Base-by-base conservation (phyloP, 2,329 filamentous ascomycete species). In the Thielaviopsis euricoi region DNA sequence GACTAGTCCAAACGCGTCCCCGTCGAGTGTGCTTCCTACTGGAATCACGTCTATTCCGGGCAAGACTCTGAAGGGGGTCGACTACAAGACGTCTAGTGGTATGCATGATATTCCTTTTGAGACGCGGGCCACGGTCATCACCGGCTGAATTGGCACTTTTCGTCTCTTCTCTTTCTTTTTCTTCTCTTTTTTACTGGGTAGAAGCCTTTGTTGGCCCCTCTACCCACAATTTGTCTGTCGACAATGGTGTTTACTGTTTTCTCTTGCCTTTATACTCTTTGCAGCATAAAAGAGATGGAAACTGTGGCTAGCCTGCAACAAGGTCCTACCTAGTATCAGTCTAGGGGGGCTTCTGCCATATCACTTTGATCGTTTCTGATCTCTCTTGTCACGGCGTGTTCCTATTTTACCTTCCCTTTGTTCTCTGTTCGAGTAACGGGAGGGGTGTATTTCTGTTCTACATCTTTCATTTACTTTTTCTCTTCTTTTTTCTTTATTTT, bases 1-100 rank as follows among this genome's bases (percentile, higher is more conserved):
- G 29, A 71, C 76, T 48, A 71, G 74, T 15, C 70, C 77, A 51
- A 65, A 69, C 59, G 75, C 79, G 62, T 67, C 71, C 56, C 68
- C 74, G 19, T 37, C 59, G 26, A 37, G 40, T 51, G 29, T 54
- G 2, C 37, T 61, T 19, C 54, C 59, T 12, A 58, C 53, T 25
- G 56, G 53, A 22, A 56, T 58, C 17, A 33, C 52, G 15, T 23
- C 43, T 13, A 21, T 57, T 17, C 26, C 51, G 33, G 52, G 26
- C 23, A 53, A 60, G 55, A 50, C 26, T n/a, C 23, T 58, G 19
- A 60, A 56, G 22, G 48, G 55, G 37, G 55, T 48, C 13, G 52
- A 57, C 21, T 58, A 55, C 37, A 43, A 48, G 17, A 17, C 52
- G 3, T 26, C 57, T n/a, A 54, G 37, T n/a, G 37, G 52, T 2